A percentile compares a stretch with the other conserved stretches of the same genome.
Conservation (phyloP, 352 stramenopile species). For the Phytophthora rubi region DNA sequence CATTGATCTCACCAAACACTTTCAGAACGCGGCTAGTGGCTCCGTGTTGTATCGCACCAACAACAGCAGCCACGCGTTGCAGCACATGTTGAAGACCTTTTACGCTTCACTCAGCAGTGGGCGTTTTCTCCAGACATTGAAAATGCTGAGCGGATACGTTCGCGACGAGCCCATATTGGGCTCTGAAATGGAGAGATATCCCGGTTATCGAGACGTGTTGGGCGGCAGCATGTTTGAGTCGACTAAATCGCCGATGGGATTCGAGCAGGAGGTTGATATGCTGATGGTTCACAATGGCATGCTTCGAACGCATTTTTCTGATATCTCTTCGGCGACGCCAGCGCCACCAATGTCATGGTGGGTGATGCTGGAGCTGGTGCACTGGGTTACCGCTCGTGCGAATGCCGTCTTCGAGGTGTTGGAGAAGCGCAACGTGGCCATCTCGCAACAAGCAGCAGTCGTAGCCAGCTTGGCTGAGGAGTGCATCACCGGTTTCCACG, state of each 20-base stretch:
- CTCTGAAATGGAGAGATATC: constrained; percentile 33
- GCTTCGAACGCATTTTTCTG: constrained; percentile 52
- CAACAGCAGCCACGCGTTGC: constrained; percentile 29
- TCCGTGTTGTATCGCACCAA: constrained; percentile 33
- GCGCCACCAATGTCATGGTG: constrained; percentile 46
- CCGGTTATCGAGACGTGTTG: constrained; percentile 13
- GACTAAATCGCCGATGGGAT: constrained; percentile 17
- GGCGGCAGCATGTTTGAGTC: neutral
- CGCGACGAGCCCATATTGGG: constrained; percentile 29
- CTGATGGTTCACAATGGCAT: constrained; percentile 49
- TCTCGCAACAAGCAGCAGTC: constrained; percentile 25
- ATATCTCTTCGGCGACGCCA: constrained; percentile 11
- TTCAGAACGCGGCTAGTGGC: constrained; percentile 24
- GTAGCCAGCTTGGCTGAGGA: constrained; percentile 37
- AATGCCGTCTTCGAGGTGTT: constrained; percentile 42
- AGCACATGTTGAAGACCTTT: constrained; percentile 36
- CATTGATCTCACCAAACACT: constrained; percentile 27
- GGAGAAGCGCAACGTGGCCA: constrained; percentile 30
- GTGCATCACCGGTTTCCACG: constrained; percentile 37
- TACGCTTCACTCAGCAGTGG: constrained; percentile 38
- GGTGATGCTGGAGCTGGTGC: constrained; percentile 48
- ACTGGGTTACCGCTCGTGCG: constrained; percentile 46
- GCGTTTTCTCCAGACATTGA: constrained; percentile 29
- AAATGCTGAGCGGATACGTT: constrained; percentile 34
- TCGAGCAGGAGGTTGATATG: constrained; percentile 49